Conservation (phyloP, 768 basidiomycete species). For the Amanita polypyramis region DNA sequence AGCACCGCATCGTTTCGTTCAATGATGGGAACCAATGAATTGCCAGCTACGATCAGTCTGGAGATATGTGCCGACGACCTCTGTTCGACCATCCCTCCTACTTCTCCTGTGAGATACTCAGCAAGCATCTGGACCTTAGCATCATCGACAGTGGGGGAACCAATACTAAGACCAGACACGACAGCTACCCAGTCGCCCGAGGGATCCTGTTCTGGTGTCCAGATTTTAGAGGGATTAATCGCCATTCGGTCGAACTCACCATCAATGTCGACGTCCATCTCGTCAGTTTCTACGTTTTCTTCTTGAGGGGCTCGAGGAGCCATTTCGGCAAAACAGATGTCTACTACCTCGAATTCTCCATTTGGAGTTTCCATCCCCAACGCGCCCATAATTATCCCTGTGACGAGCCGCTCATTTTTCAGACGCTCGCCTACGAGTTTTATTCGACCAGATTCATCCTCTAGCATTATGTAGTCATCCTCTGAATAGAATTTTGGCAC, state of each 20-base stretch:
- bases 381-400: constrained; percentile 84
- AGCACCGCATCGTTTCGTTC: constrained; percentile 9
- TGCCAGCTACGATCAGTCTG: constrained; percentile 81
- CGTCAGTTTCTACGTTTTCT: constrained; percentile 11
- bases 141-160: constrained; percentile 48
- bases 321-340: constrained; percentile 77
- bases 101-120: constrained; percentile 84
- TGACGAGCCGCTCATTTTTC: constrained; percentile 57
- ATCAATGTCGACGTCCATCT: constrained; percentile 61
- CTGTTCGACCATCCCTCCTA: constrained; percentile 59
- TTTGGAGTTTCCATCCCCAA: constrained; percentile 82
- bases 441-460: constrained; percentile 94
- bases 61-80: constrained; percentile 61
- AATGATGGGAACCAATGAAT: constrained; percentile 50
- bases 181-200: constrained; percentile 74
- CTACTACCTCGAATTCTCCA: constrained; percentile 92
- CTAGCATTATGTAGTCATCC: constrained; percentile 78
- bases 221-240: constrained; percentile 4
- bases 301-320: constrained; percentile 45
- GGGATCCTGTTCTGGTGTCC: constrained; percentile 1
- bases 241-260: constrained; percentile 25
- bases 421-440: constrained; percentile 73
- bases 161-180: constrained; percentile 79
- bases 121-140: constrained; percentile 77
- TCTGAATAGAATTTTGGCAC: constrained; percentile 63